Conservation (phyloP, 2,329 filamentous ascomycete genomes). For the Neofusicoccum cordaticola region DNA sequence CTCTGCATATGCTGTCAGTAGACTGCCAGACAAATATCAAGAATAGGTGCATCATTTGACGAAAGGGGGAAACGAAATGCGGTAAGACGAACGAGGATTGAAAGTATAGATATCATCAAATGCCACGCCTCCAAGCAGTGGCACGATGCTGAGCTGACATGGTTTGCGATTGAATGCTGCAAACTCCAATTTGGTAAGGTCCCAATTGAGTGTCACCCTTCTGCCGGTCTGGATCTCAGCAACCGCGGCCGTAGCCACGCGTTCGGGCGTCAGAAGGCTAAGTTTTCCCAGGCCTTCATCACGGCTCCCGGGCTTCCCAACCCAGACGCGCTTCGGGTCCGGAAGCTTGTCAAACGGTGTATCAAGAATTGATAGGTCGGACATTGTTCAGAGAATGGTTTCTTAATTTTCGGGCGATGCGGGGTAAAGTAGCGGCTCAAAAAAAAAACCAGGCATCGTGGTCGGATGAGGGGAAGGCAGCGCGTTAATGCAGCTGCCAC, state of each 20-base stretch:
- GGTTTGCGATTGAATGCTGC: constrained; percentile 54
- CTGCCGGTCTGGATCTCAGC: constrained; percentile 45
- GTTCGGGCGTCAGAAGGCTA: constrained; percentile 52
- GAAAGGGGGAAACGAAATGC: no score
- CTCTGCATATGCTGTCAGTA: constrained; percentile 19
- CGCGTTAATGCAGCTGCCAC: not conserved
- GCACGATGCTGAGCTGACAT: constrained; percentile 51
- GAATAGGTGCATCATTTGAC: not conserved
- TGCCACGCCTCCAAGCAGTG: constrained; percentile 46
- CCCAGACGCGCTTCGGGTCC: constrained; percentile 50
- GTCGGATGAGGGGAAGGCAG: not conserved
- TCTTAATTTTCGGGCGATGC: not conserved
- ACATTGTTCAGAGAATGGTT: not conserved
- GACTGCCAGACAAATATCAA: not conserved
- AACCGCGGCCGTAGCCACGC: constrained; percentile 43
- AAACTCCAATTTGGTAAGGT: constrained; percentile 46
- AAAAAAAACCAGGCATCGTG: not conserved
- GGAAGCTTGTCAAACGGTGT: constrained; percentile 46
- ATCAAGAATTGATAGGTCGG: constrained; percentile 7
- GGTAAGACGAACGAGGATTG: constrained; percentile 21
- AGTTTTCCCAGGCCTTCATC: constrained; percentile 57
- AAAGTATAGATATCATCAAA: constrained; percentile 33
- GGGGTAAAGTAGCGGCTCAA: not conserved
- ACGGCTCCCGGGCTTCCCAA: constrained; percentile 42
- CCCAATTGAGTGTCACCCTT: constrained; percentile 40